Conservation (phyloP, 2,329 filamentous ascomycete species). For the Tolypocladium amazonense region DNA sequence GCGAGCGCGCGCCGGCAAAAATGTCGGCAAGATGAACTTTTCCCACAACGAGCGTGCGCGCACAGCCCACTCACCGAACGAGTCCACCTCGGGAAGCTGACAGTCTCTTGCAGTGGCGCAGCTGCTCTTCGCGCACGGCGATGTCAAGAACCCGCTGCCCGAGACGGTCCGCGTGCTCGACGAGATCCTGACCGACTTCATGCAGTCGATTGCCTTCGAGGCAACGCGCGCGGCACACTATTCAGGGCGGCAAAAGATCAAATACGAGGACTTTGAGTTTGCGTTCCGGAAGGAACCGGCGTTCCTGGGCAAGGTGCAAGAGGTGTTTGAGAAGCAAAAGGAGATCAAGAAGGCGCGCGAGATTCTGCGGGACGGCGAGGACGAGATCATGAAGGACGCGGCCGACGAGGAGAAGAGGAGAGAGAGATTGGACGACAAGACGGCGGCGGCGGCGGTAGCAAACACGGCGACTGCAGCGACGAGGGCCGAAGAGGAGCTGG, state of each 20-base stretch:
- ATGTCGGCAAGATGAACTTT: slow-evolving; percentile 79
- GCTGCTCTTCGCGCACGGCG: slow-evolving; percentile 72
- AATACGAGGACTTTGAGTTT: slow-evolving; percentile 96
- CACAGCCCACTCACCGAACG: neutral
- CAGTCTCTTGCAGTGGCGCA: slow-evolving; percentile 45
- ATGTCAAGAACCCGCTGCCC: slow-evolving; percentile 65
- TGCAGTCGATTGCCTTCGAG: slow-evolving; percentile 86
- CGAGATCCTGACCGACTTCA: slow-evolving; percentile 93
- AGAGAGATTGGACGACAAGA: slow-evolving; percentile 17
- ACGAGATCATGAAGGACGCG: slow-evolving; percentile 45
- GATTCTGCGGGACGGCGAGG: slow-evolving; percentile 58
- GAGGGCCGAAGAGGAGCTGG: slow-evolving; percentile 38
- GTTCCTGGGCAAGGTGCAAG: slow-evolving; percentile 81
- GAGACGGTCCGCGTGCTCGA: slow-evolving; percentile 81
- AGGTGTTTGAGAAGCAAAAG: slow-evolving; percentile 79
- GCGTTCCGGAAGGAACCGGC: slow-evolving; percentile 74
- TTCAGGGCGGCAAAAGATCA: slow-evolving; percentile 88
- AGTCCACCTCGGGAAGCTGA: neutral
- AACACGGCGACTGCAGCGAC: slow-evolving; percentile 8
- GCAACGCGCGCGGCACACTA: slow-evolving; percentile 79
- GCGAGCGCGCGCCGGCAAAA: slow-evolving; percentile 64
- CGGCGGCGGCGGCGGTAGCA: neutral
- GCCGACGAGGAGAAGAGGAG: slow-evolving; percentile 31
- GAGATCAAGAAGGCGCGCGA: slow-evolving; percentile 77
- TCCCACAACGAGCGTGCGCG: slow-evolving; percentile 56